Evolutionary conservation across 2,329 filamentous ascomycete genomes (phyloP).

Genomic region (Scedosporium boydii): DNA sequence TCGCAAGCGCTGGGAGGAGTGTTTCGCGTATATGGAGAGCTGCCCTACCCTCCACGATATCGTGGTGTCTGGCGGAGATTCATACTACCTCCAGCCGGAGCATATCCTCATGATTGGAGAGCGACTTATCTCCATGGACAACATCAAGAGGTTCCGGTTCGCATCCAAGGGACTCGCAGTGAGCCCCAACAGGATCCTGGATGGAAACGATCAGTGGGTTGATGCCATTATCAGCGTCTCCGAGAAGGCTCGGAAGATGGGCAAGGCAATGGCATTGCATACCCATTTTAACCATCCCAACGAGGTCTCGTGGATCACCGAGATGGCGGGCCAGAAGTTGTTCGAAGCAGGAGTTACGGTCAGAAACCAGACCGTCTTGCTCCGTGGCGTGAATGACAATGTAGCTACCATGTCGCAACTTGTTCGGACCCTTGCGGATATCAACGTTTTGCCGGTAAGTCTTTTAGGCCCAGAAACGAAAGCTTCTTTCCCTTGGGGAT

Average conservation of each 20-base stretch:
- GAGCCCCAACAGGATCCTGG: slow-evolving; percentile 44
- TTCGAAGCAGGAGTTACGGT: slow-evolving; percentile 25
- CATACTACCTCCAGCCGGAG: slow-evolving; percentile 45
- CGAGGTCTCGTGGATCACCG: slow-evolving; percentile 52
- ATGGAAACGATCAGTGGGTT: slow-evolving; percentile 42
- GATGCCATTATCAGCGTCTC: slow-evolving; percentile 40
- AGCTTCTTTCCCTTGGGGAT: background rate
- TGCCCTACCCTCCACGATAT: slow-evolving; percentile 43
- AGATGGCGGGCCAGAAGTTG: slow-evolving; percentile 38
- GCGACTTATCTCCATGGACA: slow-evolving; percentile 43
- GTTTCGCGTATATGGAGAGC: slow-evolving; percentile 46
- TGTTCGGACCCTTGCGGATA: slow-evolving; percentile 43
- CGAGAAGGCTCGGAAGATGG: slow-evolving; percentile 37
- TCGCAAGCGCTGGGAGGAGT: slow-evolving; percentile 38
- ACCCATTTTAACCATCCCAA: slow-evolving; percentile 57
- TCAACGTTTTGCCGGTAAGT: slow-evolving; percentile 46
- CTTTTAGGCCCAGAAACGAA: background rate
- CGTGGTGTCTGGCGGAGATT: slow-evolving; percentile 54
- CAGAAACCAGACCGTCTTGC: slow-evolving; percentile 49
- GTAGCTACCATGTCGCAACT: slow-evolving; percentile 40
- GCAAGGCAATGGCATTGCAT: slow-evolving; percentile 52
- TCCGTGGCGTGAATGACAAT: slow-evolving; percentile 50
- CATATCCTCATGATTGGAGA: slow-evolving; percentile 44
- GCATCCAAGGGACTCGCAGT: slow-evolving; percentile 55
- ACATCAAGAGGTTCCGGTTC: slow-evolving; percentile 50